Base-by-base conservation (phyloP, 768 basidiomycete species). In the Chalciporus chontae region DNA sequence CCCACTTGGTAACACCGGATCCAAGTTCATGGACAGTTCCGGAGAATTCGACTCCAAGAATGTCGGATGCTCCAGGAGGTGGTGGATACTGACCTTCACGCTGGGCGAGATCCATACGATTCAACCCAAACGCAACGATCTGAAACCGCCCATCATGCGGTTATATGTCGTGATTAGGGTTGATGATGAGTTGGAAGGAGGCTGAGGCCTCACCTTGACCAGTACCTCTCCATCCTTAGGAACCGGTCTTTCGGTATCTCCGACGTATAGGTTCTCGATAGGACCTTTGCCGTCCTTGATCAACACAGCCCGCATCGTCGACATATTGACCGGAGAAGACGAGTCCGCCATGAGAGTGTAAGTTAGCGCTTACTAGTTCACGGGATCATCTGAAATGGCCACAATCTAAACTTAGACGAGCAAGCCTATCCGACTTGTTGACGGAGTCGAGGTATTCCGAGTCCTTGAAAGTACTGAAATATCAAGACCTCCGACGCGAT, bases 1-100 rank as follows among this genome's bases (percentile, higher is more conserved):
- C 73, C 78, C 83, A 90, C 39, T 69, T 67, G 26, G 73, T 71
- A 9, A 77, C 77, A 24, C 66, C 72, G 14, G 72, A 60, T 0
- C 84, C 85, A 13, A 85, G 55, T 42, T 78, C 72, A 32, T 74
- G 69, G 42, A 92, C 74, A 3, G 61, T 64, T 5, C 90, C 89
- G 19, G 90, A 81, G 64, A 94, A 95, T 67, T 95, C 94, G 39
- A 93, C 87, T 4, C 94, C 92, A 8, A 94, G 75, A 62, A 94
- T 84, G 7, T 75, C 69, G 31, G 85, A 84, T 17, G 81, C 78
- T 37, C 84, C 86, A n/a, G 83, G 75, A 26, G 92, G 91, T n/a
- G 77, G 69, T 15, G 88, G 85, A 64, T 93, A 93, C n/a, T 64
- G 59, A 1, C 85, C 87, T 61, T 83, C 74, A 6, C 86, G 79